phyloP scores from a whole-genome alignment of 192 early-diverging fungal genomes.

The Pilaira anomala region DNA sequence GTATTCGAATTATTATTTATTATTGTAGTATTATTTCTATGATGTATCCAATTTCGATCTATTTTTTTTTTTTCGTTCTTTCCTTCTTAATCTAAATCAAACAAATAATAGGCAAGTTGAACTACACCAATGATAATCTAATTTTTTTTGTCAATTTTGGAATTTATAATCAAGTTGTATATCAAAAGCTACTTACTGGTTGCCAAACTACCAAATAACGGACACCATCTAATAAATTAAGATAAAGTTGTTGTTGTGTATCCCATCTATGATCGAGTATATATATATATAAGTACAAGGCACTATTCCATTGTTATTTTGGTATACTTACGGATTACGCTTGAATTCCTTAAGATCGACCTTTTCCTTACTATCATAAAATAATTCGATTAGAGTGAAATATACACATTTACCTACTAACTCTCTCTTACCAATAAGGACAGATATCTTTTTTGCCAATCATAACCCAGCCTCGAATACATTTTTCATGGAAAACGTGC shows the following conservation, averaged over 20 bases:
- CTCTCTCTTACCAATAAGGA: slow-evolving; percentile 49
- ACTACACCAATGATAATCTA: slow-evolving; percentile 47
- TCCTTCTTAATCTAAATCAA: slow-evolving; percentile 39
- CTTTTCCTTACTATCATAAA: slow-evolving; percentile 54
- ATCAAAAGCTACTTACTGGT: slow-evolving; percentile 37
- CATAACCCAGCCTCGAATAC: slow-evolving; percentile 64
- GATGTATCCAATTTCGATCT: no score
- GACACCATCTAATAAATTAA: slow-evolving; percentile 58
- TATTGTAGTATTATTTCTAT: no score
- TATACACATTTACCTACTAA: neutral
- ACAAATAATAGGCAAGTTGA: slow-evolving; percentile 40
- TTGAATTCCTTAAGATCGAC: slow-evolving; percentile 60
- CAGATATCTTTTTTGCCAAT: slow-evolving; percentile 65
- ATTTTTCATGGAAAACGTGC: slow-evolving; percentile 60
- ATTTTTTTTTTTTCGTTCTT: neutral
- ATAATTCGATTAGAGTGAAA: neutral
- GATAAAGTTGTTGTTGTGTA: slow-evolving; percentile 60
- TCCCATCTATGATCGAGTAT: slow-evolving; percentile 54
- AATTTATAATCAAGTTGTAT: neutral
- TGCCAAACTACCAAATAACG: slow-evolving; percentile 57
- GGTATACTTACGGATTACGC: slow-evolving; percentile 50
- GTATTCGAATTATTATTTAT: no score
- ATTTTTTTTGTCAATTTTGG: neutral
- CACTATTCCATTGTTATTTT: neutral
- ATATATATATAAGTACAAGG: no score